Conservation (phyloP, 139 green algal genomes). For the Chlorella sp. region DNA sequence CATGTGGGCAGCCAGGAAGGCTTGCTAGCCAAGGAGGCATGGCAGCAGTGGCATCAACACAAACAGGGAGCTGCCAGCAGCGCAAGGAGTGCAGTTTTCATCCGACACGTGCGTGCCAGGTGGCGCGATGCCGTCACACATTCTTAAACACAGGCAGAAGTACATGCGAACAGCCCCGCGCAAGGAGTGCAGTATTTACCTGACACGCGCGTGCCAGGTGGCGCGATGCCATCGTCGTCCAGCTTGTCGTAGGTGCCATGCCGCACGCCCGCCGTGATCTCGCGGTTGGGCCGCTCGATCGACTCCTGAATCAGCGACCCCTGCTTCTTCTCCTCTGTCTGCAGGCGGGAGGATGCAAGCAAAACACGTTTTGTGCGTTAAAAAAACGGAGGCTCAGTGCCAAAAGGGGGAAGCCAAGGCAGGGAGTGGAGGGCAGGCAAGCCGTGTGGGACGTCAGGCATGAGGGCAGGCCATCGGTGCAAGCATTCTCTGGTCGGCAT, state of each 20-base stretch:
- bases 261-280: constrained; percentile 72
- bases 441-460: background rate
- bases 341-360: background rate
- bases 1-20: background rate
- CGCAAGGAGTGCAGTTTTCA: background rate
- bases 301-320: constrained; percentile 81
- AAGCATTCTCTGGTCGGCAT: background rate
- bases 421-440: background rate
- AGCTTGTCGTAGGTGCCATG: constrained; percentile 98
- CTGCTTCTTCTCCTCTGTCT: constrained; percentile 91
- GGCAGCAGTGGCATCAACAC: background rate
- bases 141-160: too few species aligned
- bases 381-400: too few species aligned
- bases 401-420: too few species aligned
- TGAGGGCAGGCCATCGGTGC: background rate
- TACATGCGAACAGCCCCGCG: background rate
- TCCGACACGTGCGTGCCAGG: background rate
- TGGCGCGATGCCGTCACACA: background rate
- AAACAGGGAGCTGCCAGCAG: background rate
- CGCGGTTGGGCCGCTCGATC: constrained; percentile 88
- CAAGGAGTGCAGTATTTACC: constrained; percentile 20
- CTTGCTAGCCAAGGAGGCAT: background rate
- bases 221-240: constrained; percentile 94
- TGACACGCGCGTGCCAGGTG: constrained; percentile 84
- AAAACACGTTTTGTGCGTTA: too few species aligned